Percentiles rank a stretch among this genome's conserved stretches.
Evolutionary conservation across 2,329 filamentous ascomycete species (phyloP).

Genomic region (Phialocephala sp.): DNA sequence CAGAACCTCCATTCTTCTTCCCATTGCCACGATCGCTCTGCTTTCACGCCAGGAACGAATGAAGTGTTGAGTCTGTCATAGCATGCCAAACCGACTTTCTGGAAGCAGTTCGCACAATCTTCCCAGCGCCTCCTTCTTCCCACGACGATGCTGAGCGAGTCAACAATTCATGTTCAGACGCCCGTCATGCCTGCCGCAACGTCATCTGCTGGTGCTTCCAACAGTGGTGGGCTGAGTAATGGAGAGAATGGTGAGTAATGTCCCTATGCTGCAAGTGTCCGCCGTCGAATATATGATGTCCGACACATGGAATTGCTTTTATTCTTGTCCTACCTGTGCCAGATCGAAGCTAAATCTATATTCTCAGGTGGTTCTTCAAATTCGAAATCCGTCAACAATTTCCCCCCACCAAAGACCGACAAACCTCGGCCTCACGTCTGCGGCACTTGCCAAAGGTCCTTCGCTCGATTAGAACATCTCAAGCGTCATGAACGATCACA

Average conservation of each 20-base stretch:
- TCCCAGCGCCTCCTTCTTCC: conserved; percentile 25
- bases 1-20: conserved; percentile 30
- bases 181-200: conserved; percentile 41
- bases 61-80: conserved; percentile 34
- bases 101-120: conserved; percentile 31
- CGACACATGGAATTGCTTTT: conserved; percentile 22
- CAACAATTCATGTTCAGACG: conserved; percentile 35
- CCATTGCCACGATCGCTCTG: conserved; percentile 35
- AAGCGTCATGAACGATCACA: conserved; percentile 98
- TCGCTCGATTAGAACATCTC: conserved; percentile 92
- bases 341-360: conserved; percentile 25
- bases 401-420: conserved; percentile 91
- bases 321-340: conserved; percentile 18
- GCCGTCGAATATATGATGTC: conserved; percentile 3
- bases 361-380: conserved; percentile 27
- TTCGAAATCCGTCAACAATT: conserved; percentile 40
- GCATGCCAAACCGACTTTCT: conserved; percentile 35
- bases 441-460: conserved; percentile 87
- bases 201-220: conserved; percentile 36
- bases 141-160: conserved; percentile 38
- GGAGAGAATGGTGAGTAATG: conserved; percentile 41
- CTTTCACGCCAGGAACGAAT: conserved; percentile 30
- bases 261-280: conserved; percentile 4
- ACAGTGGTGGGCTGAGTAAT: conserved; percentile 35
- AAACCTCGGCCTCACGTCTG: conserved; percentile 97